Conservation (phyloP, 129 eudicot species). For the Glebionis coronaria region DNA sequence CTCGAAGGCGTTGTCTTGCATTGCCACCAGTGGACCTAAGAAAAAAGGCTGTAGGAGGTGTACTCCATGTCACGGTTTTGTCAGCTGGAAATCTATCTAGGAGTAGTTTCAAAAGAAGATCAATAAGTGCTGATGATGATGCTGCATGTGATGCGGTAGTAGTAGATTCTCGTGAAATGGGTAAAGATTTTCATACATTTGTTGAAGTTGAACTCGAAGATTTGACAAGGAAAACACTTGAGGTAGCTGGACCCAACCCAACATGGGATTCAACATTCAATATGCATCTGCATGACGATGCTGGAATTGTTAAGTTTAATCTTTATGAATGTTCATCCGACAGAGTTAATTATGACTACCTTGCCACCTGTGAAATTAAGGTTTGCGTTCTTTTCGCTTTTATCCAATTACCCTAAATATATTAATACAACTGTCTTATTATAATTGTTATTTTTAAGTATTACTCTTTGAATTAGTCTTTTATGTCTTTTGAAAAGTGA, state of each 20-base stretch:
- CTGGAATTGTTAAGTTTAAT: conserved; percentile 67
- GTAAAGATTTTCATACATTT: conserved; percentile 73
- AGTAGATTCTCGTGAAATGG: conserved; percentile 32
- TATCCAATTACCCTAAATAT: background rate
- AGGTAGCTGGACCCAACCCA: conserved; percentile 62
- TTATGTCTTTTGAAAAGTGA: conserved; percentile 5
- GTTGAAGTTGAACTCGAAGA: conserved; percentile 93
- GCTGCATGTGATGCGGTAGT: background rate
- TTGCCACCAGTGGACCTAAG: conserved; percentile 68
- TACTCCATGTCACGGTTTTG: conserved; percentile 71
- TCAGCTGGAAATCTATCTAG: conserved; percentile 67
- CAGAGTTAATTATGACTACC: conserved; percentile 59
- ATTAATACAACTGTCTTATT: background rate
- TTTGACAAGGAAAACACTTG: conserved; percentile 66
- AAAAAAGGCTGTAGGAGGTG: conserved; percentile 82
- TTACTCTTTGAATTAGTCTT: background rate
- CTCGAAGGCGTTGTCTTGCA: conserved; percentile 77
- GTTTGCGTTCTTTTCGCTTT: conserved; percentile 32
- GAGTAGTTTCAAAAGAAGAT: conserved; percentile 44
- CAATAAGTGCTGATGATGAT: conserved; percentile 22
- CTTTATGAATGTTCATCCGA: conserved; percentile 71
- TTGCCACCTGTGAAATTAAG: conserved; percentile 91
- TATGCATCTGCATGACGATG: conserved; percentile 83
- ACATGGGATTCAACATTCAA: conserved; percentile 81
- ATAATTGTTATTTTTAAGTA: too few species aligned